These are phyloP conservation scores for Salvia rosmarinus DNA, from an alignment of 257 asterid species.

Conservation along the genomic window DNA sequence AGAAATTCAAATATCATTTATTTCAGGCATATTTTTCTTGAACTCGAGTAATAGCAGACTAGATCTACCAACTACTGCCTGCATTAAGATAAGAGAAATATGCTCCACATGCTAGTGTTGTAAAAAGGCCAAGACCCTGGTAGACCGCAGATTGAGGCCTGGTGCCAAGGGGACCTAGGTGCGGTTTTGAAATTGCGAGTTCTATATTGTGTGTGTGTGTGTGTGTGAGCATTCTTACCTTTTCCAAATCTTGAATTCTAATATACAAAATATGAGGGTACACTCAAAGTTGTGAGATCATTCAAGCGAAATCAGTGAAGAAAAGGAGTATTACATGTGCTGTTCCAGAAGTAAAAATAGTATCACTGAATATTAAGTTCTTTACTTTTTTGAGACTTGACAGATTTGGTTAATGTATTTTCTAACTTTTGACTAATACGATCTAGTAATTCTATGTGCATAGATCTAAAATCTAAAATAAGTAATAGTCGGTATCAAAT, in stretches of 20 bases:
- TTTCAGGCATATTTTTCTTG: slow-evolving; percentile 7
- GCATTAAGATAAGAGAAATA: slow-evolving; percentile 11
- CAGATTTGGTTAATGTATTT: not conserved
- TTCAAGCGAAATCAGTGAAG: not conserved
- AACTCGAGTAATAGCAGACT: not conserved
- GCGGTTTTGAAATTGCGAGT: not conserved
- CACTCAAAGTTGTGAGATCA: not conserved
- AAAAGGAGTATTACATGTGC: not conserved
- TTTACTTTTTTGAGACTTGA: not conserved
- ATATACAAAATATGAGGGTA: not conserved
- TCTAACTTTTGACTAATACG: not conserved
- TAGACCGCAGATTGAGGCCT: not conserved
- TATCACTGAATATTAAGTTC: not conserved
- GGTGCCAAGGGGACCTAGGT: not conserved
- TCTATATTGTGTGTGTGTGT: not conserved
- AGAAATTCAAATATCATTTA: slow-evolving; percentile 16
- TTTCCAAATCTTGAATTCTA: not conserved
- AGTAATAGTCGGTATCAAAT: not conserved
- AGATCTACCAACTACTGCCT: slow-evolving; percentile 10
- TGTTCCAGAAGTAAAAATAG: not conserved
- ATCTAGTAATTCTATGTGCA: not conserved
- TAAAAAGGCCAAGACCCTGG: not conserved
- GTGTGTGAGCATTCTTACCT: not conserved
- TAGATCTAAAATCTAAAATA: not conserved
- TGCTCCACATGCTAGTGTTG: not conserved